Percentiles rank a stretch among this genome's conserved stretches.
Evolutionary conservation across 2,329 filamentous ascomycete species (phyloP).

Genomic region (Calonectria fujianensis): DNA sequence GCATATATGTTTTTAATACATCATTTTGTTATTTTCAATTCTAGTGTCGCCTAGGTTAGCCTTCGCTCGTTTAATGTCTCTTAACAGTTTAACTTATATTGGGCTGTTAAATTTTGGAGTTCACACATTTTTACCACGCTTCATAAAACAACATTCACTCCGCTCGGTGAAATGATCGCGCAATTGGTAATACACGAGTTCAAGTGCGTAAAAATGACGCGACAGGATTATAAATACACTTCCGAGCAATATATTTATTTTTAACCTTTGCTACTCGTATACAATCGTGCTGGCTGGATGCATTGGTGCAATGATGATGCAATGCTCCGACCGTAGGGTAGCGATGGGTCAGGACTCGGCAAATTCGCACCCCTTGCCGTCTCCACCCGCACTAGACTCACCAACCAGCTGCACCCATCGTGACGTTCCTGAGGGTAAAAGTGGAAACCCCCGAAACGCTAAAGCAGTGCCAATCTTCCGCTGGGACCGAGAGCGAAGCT

Average conservation of each 20-base stretch:
- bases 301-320: background rate
- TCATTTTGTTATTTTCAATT: background rate
- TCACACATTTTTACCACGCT: too few relatives aligned
- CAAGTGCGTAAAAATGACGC: too few relatives aligned
- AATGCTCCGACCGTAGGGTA: constrained; percentile 18
- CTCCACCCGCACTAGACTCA: background rate
- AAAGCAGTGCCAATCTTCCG: background rate
- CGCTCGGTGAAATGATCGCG: too few relatives aligned
- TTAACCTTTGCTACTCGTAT: too few relatives aligned
- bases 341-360: background rate
- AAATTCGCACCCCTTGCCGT: background rate
- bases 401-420: background rate
- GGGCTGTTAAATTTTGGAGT: too few relatives aligned
- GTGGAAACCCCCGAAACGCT: constrained; percentile 21
- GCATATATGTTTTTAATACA: background rate
- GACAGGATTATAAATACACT: too few relatives aligned
- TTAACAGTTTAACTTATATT: too few relatives aligned
- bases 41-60: background rate
- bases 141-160: too few relatives aligned
- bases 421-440: constrained; percentile 24
- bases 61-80: background rate
- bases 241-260: too few relatives aligned
- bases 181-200: too few relatives aligned
- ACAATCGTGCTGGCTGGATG: background rate
- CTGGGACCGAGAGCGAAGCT: background rate